These are phyloP conservation scores for Acer campestre DNA, from an alignment of 345 rosid genomes.

Conservation along the genomic window DNA sequence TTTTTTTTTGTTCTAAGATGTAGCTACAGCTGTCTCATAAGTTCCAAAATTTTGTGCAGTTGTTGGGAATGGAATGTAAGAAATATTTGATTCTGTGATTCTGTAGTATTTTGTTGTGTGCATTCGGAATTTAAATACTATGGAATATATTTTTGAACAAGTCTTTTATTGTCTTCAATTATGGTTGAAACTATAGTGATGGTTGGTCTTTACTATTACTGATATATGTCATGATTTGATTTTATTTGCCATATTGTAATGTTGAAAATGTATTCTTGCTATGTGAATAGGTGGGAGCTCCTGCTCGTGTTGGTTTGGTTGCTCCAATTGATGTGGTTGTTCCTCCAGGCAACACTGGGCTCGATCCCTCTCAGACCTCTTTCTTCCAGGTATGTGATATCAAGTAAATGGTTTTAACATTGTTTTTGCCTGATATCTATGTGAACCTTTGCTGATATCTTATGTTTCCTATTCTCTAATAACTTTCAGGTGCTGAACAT, in stretches of 20 bases:
- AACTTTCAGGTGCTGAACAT: conserved; percentile 73
- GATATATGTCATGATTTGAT: conserved; percentile 3
- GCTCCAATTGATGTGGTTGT: conserved; percentile 95
- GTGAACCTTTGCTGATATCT: neutral
- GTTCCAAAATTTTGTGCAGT: neutral
- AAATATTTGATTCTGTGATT: neutral
- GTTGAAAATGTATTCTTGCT: neutral
- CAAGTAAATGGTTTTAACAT: neutral
- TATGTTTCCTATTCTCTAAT: neutral
- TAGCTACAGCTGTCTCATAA: neutral
- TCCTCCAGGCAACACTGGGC: conserved; percentile 96
- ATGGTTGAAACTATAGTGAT: too few species aligned
- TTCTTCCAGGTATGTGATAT: conserved; percentile 72
- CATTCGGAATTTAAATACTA: neutral
- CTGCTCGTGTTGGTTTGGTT: conserved; percentile 96
- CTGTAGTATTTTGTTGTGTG: neutral
- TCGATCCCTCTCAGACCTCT: conserved; percentile 96
- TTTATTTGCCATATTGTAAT: neutral
- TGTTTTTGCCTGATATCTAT: neutral
- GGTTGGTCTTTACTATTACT: too few species aligned
- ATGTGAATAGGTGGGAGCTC: conserved; percentile 83
- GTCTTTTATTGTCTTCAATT: neutral
- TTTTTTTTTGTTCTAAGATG: neutral
- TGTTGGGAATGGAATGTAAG: neutral
- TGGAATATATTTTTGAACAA: neutral